Evolutionary conservation across 2,329 filamentous ascomycete species (phyloP).

Genomic region (Epichloe gansuensis): DNA sequence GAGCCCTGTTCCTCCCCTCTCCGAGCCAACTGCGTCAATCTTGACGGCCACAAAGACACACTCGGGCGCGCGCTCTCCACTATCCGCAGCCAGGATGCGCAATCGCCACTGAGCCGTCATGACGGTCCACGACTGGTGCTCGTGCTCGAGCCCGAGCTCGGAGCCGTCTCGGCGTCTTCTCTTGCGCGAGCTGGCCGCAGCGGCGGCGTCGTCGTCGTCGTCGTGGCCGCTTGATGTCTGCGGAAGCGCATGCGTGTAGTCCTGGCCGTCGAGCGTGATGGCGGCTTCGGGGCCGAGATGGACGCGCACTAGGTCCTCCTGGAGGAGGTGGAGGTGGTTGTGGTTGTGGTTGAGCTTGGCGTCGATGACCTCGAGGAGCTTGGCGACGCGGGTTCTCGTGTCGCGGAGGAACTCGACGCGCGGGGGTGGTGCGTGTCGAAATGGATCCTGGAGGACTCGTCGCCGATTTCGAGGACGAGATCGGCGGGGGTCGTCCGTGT

Average conservation of each 20-base stretch:
- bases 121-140: constrained; percentile 45
- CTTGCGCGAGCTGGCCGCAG: constrained; percentile 29
- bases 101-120: constrained; percentile 61
- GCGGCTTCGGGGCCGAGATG: constrained; percentile 47
- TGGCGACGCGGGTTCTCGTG: constrained; percentile 56
- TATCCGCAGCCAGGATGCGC: constrained; percentile 43
- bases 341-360: constrained; percentile 37
- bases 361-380: constrained; percentile 68
- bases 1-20: constrained; percentile 52
- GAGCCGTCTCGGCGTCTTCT: constrained; percentile 29
- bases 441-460: constrained; percentile 50
- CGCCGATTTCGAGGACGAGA: constrained; percentile 69
- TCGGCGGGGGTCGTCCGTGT: constrained; percentile 65
- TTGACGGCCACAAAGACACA: constrained; percentile 66
- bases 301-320: constrained; percentile 55
- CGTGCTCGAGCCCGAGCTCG: constrained; percentile 8
- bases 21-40: constrained; percentile 56
- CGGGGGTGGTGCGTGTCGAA: constrained; percentile 19
- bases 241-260: constrained; percentile 19
- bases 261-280: constrained; percentile 46
- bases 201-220: background rate
- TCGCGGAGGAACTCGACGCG: constrained; percentile 65
- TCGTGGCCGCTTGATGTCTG: constrained; percentile 14
- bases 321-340: constrained; percentile 28
- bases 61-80: constrained; percentile 46